Evolutionary conservation across 495 filamentous ascomycete species (phyloP).

Genomic region (Penicillium malachiteum): DNA sequence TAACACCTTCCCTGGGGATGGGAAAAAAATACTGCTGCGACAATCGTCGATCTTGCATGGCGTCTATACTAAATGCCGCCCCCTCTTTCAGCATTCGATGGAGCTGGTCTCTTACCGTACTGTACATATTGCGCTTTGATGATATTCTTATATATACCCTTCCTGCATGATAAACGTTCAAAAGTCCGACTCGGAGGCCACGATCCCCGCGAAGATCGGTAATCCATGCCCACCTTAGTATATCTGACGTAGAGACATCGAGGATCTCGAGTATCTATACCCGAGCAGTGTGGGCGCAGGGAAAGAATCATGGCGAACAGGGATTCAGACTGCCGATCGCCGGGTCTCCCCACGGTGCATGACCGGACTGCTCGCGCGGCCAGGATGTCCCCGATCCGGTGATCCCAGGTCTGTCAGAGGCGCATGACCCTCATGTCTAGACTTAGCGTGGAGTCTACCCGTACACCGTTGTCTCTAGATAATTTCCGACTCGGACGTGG

Average conservation of each 20-base stretch:
- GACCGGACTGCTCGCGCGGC: conserved; percentile 10
- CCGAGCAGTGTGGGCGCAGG: not conserved
- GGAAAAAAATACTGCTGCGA: not conserved
- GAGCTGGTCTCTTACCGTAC: not conserved
- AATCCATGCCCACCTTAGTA: not conserved
- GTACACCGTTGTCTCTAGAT: too few species aligned
- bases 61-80: not conserved
- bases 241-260: not conserved
- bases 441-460: not conserved
- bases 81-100: not conserved
- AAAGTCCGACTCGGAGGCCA: not conserved
- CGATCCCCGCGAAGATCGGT: not conserved
- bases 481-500: too few species aligned
- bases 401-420: conserved; percentile 9
- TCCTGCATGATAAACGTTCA: not conserved
- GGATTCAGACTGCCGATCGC: conserved; percentile 2
- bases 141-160: not conserved
- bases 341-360: conserved; percentile 13
- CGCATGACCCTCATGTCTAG: conserved; percentile 23
- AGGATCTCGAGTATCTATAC: not conserved
- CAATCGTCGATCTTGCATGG: not conserved
- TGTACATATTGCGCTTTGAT: not conserved
- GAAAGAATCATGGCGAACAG: not conserved
- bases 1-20: not conserved
- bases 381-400: conserved; percentile 20